These are phyloP conservation scores for Aureobasidium vineae DNA, from an alignment of 2,329 filamentous ascomycete species.

Conservation along the genomic window DNA sequence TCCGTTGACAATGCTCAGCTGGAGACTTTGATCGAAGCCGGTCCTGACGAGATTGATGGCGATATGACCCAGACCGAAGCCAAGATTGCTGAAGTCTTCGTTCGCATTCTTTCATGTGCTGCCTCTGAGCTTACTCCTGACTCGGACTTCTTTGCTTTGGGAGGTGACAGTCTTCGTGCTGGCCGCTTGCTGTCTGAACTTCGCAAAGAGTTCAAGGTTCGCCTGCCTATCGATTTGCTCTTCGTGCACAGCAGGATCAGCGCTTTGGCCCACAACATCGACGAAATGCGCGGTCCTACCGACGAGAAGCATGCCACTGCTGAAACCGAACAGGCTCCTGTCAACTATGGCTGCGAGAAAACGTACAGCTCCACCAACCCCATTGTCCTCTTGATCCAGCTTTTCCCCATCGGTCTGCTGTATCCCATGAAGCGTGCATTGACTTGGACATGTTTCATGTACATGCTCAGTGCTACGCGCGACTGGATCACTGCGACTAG, in stretches of 20 bases:
- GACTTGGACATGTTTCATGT: constrained; percentile 55
- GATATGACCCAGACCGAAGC: constrained; percentile 36
- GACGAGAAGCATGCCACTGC: constrained; percentile 24
- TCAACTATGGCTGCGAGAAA: constrained; percentile 39
- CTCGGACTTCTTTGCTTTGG: constrained; percentile 54
- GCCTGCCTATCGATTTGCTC: constrained; percentile 53
- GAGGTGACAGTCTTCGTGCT: constrained; percentile 56
- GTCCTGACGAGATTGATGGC: constrained; percentile 7
- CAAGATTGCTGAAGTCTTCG: constrained; percentile 48
- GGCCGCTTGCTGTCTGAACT: constrained; percentile 54
- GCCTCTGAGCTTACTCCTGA: constrained; percentile 42
- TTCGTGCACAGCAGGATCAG: constrained; percentile 52
- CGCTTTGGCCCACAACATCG: constrained; percentile 43
- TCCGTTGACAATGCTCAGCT: constrained; percentile 32
- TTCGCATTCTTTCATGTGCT: constrained; percentile 46
- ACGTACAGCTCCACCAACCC: constrained; percentile 53
- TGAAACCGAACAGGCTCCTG: constrained; percentile 28
- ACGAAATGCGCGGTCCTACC: constrained; percentile 33
- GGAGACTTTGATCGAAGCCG: constrained; percentile 25
- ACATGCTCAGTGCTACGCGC: constrained; percentile 46
- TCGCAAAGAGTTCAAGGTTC: constrained; percentile 51
- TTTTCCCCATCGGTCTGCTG: constrained; percentile 51
- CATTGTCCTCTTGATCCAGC: constrained; percentile 51
- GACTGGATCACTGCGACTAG: constrained; percentile 43
- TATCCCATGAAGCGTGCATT: constrained; percentile 54